Conservation (phyloP, 106 monocot species). For the Xerophyta viscosa region DNA sequence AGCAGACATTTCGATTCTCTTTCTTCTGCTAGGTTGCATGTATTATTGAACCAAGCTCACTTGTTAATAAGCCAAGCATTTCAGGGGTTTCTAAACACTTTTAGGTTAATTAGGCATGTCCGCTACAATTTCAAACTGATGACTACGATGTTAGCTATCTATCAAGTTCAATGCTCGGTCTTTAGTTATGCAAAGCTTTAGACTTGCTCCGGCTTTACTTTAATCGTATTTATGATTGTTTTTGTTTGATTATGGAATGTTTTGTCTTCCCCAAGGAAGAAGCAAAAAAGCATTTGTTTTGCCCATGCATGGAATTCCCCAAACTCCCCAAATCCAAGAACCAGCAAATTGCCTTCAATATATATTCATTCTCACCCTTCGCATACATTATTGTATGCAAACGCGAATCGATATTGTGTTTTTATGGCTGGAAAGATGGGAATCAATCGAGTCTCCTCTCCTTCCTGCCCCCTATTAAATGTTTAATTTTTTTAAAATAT, state of each 20-base stretch:
- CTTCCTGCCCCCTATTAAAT: too few species aligned
- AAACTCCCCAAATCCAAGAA: background rate
- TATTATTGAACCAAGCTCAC: background rate
- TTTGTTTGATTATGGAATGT: background rate
- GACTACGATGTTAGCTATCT: background rate
- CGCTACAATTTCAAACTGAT: too few species aligned
- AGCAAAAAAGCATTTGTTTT: background rate
- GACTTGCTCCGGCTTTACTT: background rate
- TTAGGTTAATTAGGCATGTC: background rate
- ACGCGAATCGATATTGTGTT: background rate
- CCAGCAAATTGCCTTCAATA: background rate
- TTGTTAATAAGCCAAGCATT: background rate
- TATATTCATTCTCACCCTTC: background rate
- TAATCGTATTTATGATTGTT: background rate
- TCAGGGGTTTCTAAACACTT: background rate
- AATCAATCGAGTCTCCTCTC: too few species aligned
- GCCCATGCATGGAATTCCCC: background rate
- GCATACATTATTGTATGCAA: too few species aligned
- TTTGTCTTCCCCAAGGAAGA: too few species aligned
- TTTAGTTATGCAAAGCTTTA: background rate
- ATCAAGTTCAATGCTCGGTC: background rate
- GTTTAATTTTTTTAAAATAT: too few species aligned
- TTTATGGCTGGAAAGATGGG: too few species aligned
- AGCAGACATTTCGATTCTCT: background rate
- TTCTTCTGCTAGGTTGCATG: background rate